Conservation (phyloP, 352 stramenopile genomes). For the Phytophthora multivora region DNA sequence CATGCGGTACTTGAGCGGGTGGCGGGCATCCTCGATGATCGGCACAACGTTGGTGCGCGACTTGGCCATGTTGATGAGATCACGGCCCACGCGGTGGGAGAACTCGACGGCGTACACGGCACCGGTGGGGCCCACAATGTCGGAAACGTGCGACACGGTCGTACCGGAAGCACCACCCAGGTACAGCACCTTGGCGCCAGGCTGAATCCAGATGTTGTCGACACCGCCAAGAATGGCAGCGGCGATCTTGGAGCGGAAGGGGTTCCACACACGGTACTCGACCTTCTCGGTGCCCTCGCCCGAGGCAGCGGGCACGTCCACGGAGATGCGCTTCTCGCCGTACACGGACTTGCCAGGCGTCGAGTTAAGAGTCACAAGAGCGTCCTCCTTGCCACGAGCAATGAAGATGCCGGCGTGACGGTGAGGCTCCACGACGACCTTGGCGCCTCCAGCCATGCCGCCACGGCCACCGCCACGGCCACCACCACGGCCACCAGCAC, state of each 20-base stretch:
- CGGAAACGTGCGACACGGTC: constrained; percentile 98
- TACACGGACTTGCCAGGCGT: constrained; percentile 99
- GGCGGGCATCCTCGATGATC: constrained; percentile 99
- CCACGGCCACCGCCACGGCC: constrained; percentile 63
- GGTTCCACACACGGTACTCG: constrained; percentile 99
- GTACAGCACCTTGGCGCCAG: constrained; percentile 98
- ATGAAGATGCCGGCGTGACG: constrained; percentile 99
- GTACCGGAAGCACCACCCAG: constrained; percentile 98
- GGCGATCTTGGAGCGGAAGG: constrained; percentile 99
- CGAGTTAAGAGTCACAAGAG: constrained; percentile 98
- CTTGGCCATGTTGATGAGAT: constrained; percentile 99
- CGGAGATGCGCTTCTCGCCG: constrained; percentile 99
- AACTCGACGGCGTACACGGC: constrained; percentile 99
- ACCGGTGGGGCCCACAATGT: constrained; percentile 98
- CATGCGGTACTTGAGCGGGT: constrained; percentile 99
- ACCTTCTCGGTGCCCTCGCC: constrained; percentile 95
- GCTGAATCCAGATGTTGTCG: constrained; percentile 98
- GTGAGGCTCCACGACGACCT: constrained; percentile 98
- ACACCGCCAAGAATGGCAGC: constrained; percentile 99
- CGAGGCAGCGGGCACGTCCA: constrained; percentile 93
- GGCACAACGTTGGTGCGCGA: constrained; percentile 99
- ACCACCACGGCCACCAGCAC: constrained; percentile 45
- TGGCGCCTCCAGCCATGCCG: constrained; percentile 95
- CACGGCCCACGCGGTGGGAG: constrained; percentile 97
- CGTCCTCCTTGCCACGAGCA: constrained; percentile 98